phyloP scores from a whole-genome alignment of 2,329 filamentous ascomycete genomes.

The Dendryphion nanum region DNA sequence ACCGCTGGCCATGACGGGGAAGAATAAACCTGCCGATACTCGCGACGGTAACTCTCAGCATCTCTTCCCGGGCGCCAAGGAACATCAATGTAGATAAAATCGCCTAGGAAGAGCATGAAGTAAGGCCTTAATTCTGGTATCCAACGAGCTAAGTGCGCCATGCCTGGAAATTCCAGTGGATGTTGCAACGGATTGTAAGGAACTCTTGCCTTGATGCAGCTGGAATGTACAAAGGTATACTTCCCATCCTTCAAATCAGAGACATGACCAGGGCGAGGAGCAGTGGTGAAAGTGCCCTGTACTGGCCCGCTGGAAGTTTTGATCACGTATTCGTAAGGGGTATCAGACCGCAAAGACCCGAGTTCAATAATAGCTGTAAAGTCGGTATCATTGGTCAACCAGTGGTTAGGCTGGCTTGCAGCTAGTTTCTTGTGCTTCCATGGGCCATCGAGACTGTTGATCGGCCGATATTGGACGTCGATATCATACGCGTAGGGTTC shows the following conservation, averaged over 20 bases:
- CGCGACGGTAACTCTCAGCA: conserved; percentile 75
- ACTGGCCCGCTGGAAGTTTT: conserved; percentile 71
- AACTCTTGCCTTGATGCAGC: conserved; percentile 87
- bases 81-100: conserved; percentile 91
- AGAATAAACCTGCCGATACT: conserved; percentile 94
- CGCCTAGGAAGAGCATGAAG: conserved; percentile 71
- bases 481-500: conserved; percentile 76
- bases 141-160: conserved; percentile 71
- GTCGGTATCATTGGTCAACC: conserved; percentile 74
- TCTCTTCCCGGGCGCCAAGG: conserved; percentile 73
- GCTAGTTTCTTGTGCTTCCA: conserved; percentile 33
- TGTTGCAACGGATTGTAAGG: conserved; percentile 86
- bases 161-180: conserved; percentile 76
- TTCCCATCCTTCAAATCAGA: conserved; percentile 60
- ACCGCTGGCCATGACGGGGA: conserved; percentile 86
- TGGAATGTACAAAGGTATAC: conserved; percentile 89
- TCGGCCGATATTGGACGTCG: conserved; percentile 36
- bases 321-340: conserved; percentile 76
- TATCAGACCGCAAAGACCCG: conserved; percentile 66
- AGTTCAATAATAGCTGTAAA: conserved; percentile 73
- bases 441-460: conserved; percentile 19
- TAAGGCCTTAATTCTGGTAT: conserved; percentile 71
- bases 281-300: conserved; percentile 75
- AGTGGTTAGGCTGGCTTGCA: conserved; percentile 35
- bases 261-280: conserved; percentile 67